A percentile compares a stretch with the other conserved stretches of the same genome.
These are phyloP conservation scores for Prunus padus DNA, from an alignment of 306 rosid genomes.

Conservation along the genomic window DNA sequence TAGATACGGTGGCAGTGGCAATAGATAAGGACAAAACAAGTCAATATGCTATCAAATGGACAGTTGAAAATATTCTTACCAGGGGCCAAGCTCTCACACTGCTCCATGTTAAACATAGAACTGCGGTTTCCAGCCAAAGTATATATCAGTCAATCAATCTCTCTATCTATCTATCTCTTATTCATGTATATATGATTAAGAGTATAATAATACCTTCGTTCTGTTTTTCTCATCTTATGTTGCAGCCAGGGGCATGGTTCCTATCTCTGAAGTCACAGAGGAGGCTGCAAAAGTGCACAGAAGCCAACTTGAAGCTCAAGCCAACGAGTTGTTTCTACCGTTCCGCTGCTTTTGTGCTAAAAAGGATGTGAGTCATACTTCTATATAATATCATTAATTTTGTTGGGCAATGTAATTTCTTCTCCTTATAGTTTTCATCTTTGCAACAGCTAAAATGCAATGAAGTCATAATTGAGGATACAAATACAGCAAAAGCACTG, in stretches of 20 bases:
- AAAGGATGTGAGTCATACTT: constrained; percentile 46
- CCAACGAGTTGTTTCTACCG: constrained; percentile 64
- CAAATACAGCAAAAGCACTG: constrained; percentile 55
- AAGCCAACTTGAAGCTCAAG: constrained; percentile 25
- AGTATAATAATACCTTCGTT: not conserved
- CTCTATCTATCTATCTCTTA: not conserved
- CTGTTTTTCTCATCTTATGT: constrained; percentile 7
- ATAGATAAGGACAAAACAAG: constrained; percentile 70
- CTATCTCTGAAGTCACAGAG: constrained; percentile 29
- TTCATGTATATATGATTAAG: not conserved
- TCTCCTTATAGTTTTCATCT: not conserved
- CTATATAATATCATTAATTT: too few relatives aligned
- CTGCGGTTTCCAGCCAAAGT: constrained; percentile 52
- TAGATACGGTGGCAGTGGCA: constrained; percentile 68
- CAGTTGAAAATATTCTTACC: constrained; percentile 66
- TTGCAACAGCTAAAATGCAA: constrained; percentile 61
- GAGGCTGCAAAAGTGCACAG: constrained; percentile 34
- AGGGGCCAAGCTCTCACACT: constrained; percentile 59
- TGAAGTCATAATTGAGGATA: constrained; percentile 62
- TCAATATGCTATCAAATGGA: constrained; percentile 81
- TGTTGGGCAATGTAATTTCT: not conserved
- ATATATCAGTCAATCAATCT: not conserved
- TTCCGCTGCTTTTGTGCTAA: constrained; percentile 77
- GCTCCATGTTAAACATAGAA: constrained; percentile 54
- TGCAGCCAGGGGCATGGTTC: constrained; percentile 27